phyloP scores from a whole-genome alignment of 768 basidiomycete genomes.

The Tremella yokohamensis region DNA sequence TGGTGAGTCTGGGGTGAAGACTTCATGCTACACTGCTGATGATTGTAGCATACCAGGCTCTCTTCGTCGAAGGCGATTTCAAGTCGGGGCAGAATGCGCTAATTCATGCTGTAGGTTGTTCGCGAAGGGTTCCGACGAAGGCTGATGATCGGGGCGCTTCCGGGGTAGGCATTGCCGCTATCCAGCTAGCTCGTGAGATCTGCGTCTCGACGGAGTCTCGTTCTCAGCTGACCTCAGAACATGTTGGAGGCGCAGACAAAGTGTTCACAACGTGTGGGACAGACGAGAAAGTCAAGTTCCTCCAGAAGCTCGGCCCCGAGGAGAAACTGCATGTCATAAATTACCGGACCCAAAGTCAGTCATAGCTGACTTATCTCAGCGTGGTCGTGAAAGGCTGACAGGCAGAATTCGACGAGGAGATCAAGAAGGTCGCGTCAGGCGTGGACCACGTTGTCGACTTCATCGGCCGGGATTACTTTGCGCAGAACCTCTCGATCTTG shows the following conservation, averaged over 20 bases:
- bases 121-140: neutral
- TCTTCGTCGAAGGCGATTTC: conserved; percentile 66
- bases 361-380: neutral
- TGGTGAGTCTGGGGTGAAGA: conserved; percentile 54
- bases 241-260: conserved; percentile 47
- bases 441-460: conserved; percentile 83
- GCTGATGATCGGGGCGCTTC: conserved; percentile 59
- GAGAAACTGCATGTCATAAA: conserved; percentile 62
- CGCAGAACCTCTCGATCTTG: conserved; percentile 41
- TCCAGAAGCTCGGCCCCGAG: conserved; percentile 46
- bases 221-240: conserved; percentile 27
- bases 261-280: conserved; percentile 85
- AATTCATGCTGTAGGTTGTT: conserved; percentile 66
- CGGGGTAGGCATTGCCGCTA: conserved; percentile 82
- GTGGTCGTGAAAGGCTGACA: neutral
- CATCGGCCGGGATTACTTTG: conserved; percentile 46
- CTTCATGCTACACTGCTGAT: neutral
- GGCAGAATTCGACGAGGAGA: conserved; percentile 67
- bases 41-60: conserved; percentile 60
- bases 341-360: conserved; percentile 62
- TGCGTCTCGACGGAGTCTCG: conserved; percentile 1
- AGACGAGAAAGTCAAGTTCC: conserved; percentile 73
- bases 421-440: conserved; percentile 65
- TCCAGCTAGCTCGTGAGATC: conserved; percentile 68
- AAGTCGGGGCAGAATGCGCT: conserved; percentile 71